Percentiles rank a stretch among this genome's conserved stretches.
phyloP scores from a whole-genome alignment of 225 moss, liverwort and hornwort species.

The Lunularia cruciata region DNA sequence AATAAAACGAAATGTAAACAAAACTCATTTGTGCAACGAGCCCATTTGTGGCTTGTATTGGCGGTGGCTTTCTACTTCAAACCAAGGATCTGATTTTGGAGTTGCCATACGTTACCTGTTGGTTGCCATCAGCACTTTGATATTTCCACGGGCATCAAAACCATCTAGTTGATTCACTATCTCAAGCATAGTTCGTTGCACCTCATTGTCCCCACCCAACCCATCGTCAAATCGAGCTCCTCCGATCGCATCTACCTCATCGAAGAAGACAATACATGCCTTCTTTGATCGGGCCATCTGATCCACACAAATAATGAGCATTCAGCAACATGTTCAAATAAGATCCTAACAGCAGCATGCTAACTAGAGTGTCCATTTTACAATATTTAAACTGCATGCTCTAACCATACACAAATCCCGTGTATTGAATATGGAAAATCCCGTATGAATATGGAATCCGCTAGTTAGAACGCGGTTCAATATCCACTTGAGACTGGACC shows the following conservation, averaged over 20 bases:
- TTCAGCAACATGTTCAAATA: too few species aligned
- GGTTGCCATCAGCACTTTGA: constrained; percentile 96
- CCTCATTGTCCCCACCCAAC: constrained; percentile 93
- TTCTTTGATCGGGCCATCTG: constrained; percentile 99
- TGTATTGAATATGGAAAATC: too few species aligned
- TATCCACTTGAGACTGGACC: too few species aligned
- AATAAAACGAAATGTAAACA: too few species aligned
- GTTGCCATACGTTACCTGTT: constrained; percentile 53
- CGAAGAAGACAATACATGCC: constrained; percentile 92
- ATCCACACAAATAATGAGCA: constrained; percentile 21
- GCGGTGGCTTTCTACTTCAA: too few species aligned
- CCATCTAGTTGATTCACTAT: constrained; percentile 98
- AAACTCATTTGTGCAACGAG: too few species aligned
- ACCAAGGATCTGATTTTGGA: too few species aligned
- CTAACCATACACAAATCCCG: too few species aligned
- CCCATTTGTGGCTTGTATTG: too few species aligned
- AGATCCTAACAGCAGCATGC: background rate
- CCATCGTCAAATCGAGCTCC: constrained; percentile 92
- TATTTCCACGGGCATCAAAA: constrained; percentile 92
- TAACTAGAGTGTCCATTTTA: background rate
- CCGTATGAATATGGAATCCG: too few species aligned
- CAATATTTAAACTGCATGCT: too few species aligned
- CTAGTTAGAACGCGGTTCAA: too few species aligned
- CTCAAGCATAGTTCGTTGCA: constrained; percentile 98
- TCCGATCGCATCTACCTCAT: constrained; percentile 61